Percentiles rank a stretch among this genome's conserved stretches.
phyloP scores from a whole-genome alignment of 2,329 filamentous ascomycete species.

The Fusarium sp. region DNA sequence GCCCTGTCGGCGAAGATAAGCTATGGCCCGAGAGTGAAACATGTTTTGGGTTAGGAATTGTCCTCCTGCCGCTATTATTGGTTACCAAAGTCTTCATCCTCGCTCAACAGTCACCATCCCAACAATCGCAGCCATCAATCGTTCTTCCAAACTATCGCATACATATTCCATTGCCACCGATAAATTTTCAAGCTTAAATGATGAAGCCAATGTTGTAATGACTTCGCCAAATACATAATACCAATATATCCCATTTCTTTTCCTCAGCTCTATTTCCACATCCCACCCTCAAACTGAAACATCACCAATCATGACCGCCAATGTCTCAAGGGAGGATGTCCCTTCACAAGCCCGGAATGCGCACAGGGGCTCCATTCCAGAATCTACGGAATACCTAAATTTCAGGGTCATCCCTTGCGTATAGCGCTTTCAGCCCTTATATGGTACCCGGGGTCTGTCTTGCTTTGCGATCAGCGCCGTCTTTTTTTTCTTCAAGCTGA shows the following conservation, averaged over 20 bases:
- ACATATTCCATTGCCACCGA: not conserved
- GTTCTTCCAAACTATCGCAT: not conserved
- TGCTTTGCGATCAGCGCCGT: conserved; percentile 4
- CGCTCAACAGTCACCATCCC: no score
- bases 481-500: not conserved
- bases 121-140: not conserved
- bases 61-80: not conserved
- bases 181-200: no score
- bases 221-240: not conserved
- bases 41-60: not conserved
- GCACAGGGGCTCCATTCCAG: conserved; percentile 33
- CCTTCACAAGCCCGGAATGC: conserved; percentile 26
- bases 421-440: conserved; percentile 14
- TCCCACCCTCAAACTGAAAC: conserved; percentile 2
- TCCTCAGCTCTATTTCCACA: conserved; percentile 6
- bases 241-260: conserved; percentile 27
- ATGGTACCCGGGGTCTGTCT: conserved; percentile 6
- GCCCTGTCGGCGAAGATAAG: not conserved
- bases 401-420: conserved; percentile 29
- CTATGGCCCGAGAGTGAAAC: not conserved
- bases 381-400: not conserved
- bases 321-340: conserved; percentile 21
- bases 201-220: not conserved
- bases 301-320: conserved; percentile 10
- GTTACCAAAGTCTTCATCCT: not conserved